Evolutionary conservation across 2,329 filamentous ascomycete species (phyloP), one percentile per base, ranked within the genome.

Genomic region (Boeremia lycopersici): DNA sequence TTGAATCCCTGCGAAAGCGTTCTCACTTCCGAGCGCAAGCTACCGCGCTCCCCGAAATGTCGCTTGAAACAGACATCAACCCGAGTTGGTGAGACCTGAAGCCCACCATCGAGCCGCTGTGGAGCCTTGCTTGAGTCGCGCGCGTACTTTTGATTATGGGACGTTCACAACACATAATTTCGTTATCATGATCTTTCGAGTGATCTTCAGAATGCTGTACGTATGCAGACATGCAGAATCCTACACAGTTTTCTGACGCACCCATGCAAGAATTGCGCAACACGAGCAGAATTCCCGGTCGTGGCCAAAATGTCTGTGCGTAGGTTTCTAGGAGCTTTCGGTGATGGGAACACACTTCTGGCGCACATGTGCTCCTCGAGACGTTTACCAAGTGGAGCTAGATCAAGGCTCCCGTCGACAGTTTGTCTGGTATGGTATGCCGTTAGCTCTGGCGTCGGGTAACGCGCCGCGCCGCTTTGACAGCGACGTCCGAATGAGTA

Each of bases 381-480:
- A 26, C 3, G 40, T 19, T 39, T 29, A 5, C 2, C 0, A 38
- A 29, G 39, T 39, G 34, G 40, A 40, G 10, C 30, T 7, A 10
- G 2, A 25, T 6, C 31, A 10, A 10, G 2, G 10, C 23, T n/a
- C 12, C 40, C 23, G 23, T 44, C 34, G 12, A 17, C 28, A 43
- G 28, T 39, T 31, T 41, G 15, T 30, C 35, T 30, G 17, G 41
- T 13, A 29, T 48, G 33, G 39, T 19, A 26, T 15, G 51, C 40
- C 19, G 23, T 25, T 35, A 40, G 23, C 9, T 19, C 35, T 45
- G 40, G 40, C 17, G 5, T 44, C 45, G 51, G 40, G 45, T 48
- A 54, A 44, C 40, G 45, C 45, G 39, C 45, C 40, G 34, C 40
- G 45, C 51, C 51, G 34, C 49, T 45, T n/a, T 19, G 40, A 41